Evolutionary conservation across 495 filamentous ascomycete species (phyloP).

Genomic region (Podospora tetraspora): DNA sequence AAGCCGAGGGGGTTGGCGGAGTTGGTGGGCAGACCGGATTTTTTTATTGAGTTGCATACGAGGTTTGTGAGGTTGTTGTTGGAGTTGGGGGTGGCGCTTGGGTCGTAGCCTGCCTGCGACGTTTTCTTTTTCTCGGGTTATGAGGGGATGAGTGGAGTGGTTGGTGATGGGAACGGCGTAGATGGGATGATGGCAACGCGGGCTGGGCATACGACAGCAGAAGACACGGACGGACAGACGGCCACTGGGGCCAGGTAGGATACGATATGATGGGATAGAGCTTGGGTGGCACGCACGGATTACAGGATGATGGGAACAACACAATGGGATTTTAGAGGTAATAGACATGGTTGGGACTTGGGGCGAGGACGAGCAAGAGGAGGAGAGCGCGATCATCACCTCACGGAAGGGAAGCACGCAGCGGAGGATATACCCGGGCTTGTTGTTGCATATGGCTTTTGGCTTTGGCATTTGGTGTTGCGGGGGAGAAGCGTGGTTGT

Average conservation of each 20-base stretch:
- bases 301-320: neutral
- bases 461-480: neutral
- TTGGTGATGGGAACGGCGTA: neutral
- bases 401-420: neutral
- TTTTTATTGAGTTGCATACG: conserved; percentile 83
- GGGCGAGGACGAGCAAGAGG: neutral
- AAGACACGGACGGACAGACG: neutral
- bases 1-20: conserved; percentile 76
- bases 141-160: neutral
- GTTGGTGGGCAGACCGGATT: conserved; percentile 76
- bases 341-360: neutral
- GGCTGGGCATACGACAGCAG: neutral
- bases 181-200: neutral
- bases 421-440: neutral
- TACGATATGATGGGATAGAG: neutral
- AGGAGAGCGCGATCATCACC: neutral
- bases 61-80: conserved; percentile 70
- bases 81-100: conserved; percentile 53
- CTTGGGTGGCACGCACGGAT: neutral
- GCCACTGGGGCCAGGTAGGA: neutral
- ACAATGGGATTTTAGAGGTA: neutral
- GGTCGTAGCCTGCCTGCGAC: conserved; percentile 25
- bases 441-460: neutral
- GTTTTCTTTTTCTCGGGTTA: neutral
- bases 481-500: neutral